These are phyloP conservation scores for Pholiota adiposa DNA, from an alignment of 1,284 basidiomycete species.

Conservation along the genomic window DNA sequence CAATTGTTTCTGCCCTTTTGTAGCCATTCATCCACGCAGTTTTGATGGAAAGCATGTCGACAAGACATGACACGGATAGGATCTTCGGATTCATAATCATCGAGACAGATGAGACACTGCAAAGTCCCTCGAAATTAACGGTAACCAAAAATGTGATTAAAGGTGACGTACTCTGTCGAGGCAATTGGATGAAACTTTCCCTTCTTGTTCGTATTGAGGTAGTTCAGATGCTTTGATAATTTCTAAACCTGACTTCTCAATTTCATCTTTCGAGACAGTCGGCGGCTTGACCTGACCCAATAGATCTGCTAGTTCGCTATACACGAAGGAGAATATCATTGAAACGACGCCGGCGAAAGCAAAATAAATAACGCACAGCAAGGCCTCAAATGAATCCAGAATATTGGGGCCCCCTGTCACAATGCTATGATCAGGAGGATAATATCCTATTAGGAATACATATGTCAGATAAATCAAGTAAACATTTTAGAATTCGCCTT, in stretches of 20 bases:
- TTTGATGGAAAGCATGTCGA: slow-evolving; percentile 84
- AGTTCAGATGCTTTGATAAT: slow-evolving; percentile 66
- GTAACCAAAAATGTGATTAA: neutral
- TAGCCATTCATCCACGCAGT: slow-evolving; percentile 88
- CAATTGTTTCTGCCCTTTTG: slow-evolving; percentile 87
- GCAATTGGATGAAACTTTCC: slow-evolving; percentile 75
- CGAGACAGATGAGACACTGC: slow-evolving; percentile 82
- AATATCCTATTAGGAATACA: slow-evolving; percentile 61
- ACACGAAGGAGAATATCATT: slow-evolving; percentile 11
- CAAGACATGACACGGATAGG: slow-evolving; percentile 81
- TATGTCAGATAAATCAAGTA: slow-evolving; percentile 27
- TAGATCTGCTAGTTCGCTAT: slow-evolving; percentile 76
- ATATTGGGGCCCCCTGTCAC: slow-evolving; percentile 74
- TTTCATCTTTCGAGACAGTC: slow-evolving; percentile 80
- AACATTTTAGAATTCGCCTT: too few species aligned
- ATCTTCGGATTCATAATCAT: slow-evolving; percentile 78
- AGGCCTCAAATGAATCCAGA: slow-evolving; percentile 77
- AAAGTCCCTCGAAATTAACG: slow-evolving; percentile 5
- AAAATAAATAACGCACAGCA: slow-evolving; percentile 57
- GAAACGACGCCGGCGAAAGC: slow-evolving; percentile 5
- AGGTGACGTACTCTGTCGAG: slow-evolving; percentile 65
- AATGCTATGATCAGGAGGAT: slow-evolving; percentile 84
- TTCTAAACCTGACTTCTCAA: slow-evolving; percentile 78
- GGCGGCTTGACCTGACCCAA: slow-evolving; percentile 80
- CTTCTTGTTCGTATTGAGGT: slow-evolving; percentile 55